phyloP scores from a whole-genome alignment of 1,139 yeast genomes.

The Sugiyamaella paludigena region DNA sequence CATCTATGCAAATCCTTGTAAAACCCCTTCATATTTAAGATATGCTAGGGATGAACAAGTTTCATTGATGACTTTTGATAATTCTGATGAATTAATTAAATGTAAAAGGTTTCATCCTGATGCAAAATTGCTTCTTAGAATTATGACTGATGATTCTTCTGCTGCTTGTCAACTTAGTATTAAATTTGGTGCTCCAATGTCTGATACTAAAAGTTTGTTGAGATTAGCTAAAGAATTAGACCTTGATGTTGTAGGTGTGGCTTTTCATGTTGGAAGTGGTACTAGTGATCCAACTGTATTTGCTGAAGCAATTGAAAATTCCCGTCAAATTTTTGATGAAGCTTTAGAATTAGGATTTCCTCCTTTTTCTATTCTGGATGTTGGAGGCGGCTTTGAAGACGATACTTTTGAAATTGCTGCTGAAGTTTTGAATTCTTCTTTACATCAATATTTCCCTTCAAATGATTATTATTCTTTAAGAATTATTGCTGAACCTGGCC shows the following conservation, averaged over 20 bases:
- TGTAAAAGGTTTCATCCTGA: slow-evolving; percentile 64
- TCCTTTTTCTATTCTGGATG: slow-evolving; percentile 60
- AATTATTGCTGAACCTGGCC: slow-evolving; percentile 91
- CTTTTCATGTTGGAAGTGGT: slow-evolving; percentile 96
- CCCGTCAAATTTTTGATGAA: slow-evolving; percentile 65
- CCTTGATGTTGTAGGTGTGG: slow-evolving; percentile 74
- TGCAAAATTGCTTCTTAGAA: slow-evolving; percentile 70
- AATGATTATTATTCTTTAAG: slow-evolving; percentile 42
- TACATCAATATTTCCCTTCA: slow-evolving; percentile 51
- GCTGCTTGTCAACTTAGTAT: slow-evolving; percentile 87
- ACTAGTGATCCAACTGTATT: slow-evolving; percentile 73
- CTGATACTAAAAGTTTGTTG: slow-evolving; percentile 55
- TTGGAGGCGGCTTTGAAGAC: slow-evolving; percentile 91
- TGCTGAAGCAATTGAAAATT: slow-evolving; percentile 68
- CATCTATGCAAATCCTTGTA: slow-evolving; percentile 93
- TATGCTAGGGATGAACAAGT: slow-evolving; percentile 60
- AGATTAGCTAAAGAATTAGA: slow-evolving; percentile 59
- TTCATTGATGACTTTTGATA: slow-evolving; percentile 83
- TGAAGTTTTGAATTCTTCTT: slow-evolving; percentile 52
- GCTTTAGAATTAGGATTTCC: slow-evolving; percentile 49
- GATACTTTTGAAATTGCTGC: slow-evolving; percentile 66
- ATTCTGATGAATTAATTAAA: slow-evolving; percentile 78
- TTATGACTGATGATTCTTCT: slow-evolving; percentile 84
- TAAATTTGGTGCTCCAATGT: slow-evolving; percentile 80
- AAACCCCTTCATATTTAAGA: slow-evolving; percentile 75